Conservation (phyloP, 306 rosid species). For the Crotalaria pallida region DNA sequence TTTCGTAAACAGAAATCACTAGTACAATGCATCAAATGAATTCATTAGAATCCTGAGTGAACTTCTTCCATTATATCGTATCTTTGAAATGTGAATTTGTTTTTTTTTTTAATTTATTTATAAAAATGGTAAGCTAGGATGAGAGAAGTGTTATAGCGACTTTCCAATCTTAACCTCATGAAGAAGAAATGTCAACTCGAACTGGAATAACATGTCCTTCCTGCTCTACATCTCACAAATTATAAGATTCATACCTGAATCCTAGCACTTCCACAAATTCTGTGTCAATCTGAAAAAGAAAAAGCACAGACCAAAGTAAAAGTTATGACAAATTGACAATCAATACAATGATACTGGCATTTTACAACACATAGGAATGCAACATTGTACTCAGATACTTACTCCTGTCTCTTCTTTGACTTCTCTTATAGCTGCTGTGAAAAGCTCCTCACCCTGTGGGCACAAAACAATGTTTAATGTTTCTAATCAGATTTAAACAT, state of each 20-base stretch:
- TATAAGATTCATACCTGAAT: conserved; percentile 34
- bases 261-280: conserved; percentile 44
- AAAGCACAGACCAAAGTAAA: background rate
- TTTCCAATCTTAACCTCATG: background rate
- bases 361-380: background rate
- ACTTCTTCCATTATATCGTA: background rate
- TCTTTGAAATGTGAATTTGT: background rate
- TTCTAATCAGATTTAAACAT: conserved; percentile 8
- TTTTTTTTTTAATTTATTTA: no score
- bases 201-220: background rate
- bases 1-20: background rate
- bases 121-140: background rate
- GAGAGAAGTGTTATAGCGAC: background rate
- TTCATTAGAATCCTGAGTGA: background rate
- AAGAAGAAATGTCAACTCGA: background rate
- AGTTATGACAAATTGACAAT: background rate
- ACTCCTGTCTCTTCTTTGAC: conserved; percentile 66
- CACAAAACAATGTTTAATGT: background rate
- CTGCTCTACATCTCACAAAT: background rate
- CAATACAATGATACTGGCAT: background rate
- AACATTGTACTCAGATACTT: conserved; percentile 17
- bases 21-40: background rate
- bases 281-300: conserved; percentile 40
- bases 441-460: conserved; percentile 50
- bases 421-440: conserved; percentile 41